phyloP scores from a whole-genome alignment of 768 basidiomycete species.

The Podaxis sp. region DNA sequence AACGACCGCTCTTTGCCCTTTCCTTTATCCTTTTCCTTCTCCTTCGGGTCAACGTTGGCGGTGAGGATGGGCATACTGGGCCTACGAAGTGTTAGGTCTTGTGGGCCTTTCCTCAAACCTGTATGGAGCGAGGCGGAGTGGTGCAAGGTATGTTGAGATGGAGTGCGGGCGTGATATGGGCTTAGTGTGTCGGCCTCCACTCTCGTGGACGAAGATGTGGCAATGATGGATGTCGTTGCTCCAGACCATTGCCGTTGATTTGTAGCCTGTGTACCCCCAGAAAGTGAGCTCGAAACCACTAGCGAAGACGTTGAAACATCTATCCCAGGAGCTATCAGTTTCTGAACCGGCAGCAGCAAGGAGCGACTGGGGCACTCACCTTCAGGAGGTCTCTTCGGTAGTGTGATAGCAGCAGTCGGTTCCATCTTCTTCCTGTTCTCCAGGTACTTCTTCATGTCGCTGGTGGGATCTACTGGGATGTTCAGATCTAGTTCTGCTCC shows the following conservation, averaged over 20 bases:
- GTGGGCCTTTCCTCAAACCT: constrained; percentile 13
- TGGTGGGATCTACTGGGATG: constrained; percentile 17
- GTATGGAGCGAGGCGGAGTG: constrained; percentile 30
- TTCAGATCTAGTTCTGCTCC: constrained; percentile 4
- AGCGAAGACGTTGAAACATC: background rate
- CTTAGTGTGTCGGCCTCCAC: constrained; percentile 9
- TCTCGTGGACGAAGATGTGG: background rate
- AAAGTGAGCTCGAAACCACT: background rate
- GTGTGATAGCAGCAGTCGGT: constrained; percentile 3
- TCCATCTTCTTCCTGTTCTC: constrained; percentile 15
- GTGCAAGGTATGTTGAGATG: constrained; percentile 9
- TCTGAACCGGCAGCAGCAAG: background rate
- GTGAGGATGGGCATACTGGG: constrained; percentile 28
- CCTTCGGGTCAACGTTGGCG: constrained; percentile 4
- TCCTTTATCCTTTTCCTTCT: background rate
- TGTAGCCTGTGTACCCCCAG: background rate
- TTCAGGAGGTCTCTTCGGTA: background rate
- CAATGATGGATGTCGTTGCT: background rate
- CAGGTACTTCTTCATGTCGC: constrained; percentile 17
- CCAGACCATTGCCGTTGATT: background rate
- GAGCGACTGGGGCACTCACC: background rate
- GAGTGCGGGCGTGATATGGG: constrained; percentile 11
- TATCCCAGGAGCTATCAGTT: background rate
- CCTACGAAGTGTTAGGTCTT: constrained; percentile 21
- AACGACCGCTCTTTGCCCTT: constrained; percentile 4